Evolutionary conservation across 768 basidiomycete species (phyloP).

Genomic region (Pulveroboletus sp.): DNA sequence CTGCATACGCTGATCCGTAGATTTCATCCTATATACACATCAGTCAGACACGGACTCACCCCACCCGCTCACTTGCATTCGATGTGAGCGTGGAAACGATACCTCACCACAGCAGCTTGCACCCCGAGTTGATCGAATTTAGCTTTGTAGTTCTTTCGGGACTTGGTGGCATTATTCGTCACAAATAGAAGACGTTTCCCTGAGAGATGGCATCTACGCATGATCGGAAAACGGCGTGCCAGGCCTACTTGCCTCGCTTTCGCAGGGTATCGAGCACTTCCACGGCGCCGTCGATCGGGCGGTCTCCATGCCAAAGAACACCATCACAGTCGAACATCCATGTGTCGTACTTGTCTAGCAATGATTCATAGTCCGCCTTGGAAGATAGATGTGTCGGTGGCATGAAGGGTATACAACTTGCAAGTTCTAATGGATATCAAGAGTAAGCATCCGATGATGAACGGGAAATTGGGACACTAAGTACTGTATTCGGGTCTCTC

Average conservation of each 20-base stretch:
- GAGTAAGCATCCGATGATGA: not conserved
- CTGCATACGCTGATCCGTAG: constrained; percentile 89
- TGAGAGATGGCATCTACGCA: constrained; percentile 7
- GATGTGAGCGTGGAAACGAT: not conserved
- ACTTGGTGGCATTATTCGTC: constrained; percentile 97
- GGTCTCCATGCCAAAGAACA: constrained; percentile 87
- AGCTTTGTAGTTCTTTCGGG: constrained; percentile 76
- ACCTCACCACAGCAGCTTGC: constrained; percentile 75
- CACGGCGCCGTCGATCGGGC: constrained; percentile 70
- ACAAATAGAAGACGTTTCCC: constrained; percentile 90
- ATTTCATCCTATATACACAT: constrained; percentile 74
- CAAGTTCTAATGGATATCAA: constrained; percentile 16
- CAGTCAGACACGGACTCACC: not conserved
- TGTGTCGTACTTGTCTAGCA: constrained; percentile 75
- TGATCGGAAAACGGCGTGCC: constrained; percentile 1
- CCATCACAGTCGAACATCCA: constrained; percentile 98
- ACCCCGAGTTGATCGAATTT: constrained; percentile 92
- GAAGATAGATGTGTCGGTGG: constrained; percentile 29
- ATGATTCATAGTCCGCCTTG: constrained; percentile 41
- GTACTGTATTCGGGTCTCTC: constrained; percentile 18
- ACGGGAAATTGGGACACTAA: not conserved
- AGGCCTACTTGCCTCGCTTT: constrained; percentile 54
- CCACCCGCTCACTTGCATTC: not conserved
- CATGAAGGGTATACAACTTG: constrained; percentile 22
- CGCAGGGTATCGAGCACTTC: constrained; percentile 74